Conservation (phyloP, 768 basidiomycete genomes). For the Macrocybe gigantea region DNA sequence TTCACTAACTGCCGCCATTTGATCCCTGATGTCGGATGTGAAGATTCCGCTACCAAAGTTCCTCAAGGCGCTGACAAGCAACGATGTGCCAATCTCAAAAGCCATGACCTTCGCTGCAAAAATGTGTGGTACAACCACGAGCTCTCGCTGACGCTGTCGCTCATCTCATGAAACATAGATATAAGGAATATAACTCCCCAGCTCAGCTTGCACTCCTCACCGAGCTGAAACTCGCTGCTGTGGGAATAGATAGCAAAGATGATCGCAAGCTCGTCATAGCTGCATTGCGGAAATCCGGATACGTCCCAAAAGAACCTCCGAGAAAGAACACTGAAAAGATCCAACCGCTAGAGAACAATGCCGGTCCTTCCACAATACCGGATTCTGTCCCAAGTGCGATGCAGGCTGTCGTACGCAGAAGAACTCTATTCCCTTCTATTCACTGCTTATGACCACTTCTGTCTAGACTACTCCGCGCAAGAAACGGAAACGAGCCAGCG, state of each 20-base stretch:
- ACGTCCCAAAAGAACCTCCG: slow-evolving; percentile 27
- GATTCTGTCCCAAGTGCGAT: slow-evolving; percentile 13
- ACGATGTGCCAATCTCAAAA: slow-evolving; percentile 51
- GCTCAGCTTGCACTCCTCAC: slow-evolving; percentile 50
- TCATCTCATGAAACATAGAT: slow-evolving; percentile 35
- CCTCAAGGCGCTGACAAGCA: slow-evolving; percentile 57
- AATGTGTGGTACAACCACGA: slow-evolving; percentile 37
- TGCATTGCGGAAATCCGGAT: slow-evolving; percentile 63
- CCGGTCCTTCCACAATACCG: slow-evolving; percentile 14
- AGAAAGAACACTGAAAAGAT: slow-evolving; percentile 13
- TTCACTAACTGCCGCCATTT: neutral
- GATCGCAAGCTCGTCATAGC: slow-evolving; percentile 52
- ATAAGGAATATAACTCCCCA: slow-evolving; percentile 64
- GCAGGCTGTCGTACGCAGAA: slow-evolving; percentile 21
- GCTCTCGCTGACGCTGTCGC: neutral
- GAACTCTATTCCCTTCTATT: neutral
- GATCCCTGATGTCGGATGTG: slow-evolving; percentile 14
- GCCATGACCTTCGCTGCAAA: slow-evolving; percentile 70
- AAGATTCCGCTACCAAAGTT: slow-evolving; percentile 63
- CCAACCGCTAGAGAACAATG: slow-evolving; percentile 2
- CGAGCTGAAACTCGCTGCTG: slow-evolving; percentile 48
- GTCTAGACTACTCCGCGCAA: slow-evolving; percentile 41
- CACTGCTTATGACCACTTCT: slow-evolving; percentile 2
- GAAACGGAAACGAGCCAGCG: slow-evolving; percentile 48
- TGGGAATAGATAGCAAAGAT: slow-evolving; percentile 62